Evolutionary conservation across 2,329 filamentous ascomycete genomes (phyloP).

Genomic region (Fusarium palustre): DNA sequence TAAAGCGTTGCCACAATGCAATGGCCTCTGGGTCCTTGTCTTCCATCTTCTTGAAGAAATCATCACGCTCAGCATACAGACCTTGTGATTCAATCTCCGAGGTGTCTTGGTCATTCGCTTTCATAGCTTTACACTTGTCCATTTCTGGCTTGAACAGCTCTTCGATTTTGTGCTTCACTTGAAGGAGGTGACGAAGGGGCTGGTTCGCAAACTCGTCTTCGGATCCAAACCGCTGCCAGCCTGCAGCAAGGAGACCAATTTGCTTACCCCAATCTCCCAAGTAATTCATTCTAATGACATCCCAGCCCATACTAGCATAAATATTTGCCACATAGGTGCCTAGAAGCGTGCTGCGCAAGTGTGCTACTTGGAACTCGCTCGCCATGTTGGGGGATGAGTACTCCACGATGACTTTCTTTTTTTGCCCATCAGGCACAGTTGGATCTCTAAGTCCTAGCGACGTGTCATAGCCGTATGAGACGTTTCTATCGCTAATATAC

Average conservation of each 20-base stretch:
- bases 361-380: slow-evolving; percentile 76
- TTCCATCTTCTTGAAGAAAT: slow-evolving; percentile 70
- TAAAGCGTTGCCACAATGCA: slow-evolving; percentile 65
- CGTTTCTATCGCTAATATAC: slow-evolving; percentile 40
- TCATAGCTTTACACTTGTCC: slow-evolving; percentile 63
- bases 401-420: slow-evolving; percentile 69
- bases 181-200: slow-evolving; percentile 75
- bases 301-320: slow-evolving; percentile 73
- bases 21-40: slow-evolving; percentile 66
- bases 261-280: slow-evolving; percentile 82
- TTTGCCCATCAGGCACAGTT: slow-evolving; percentile 1
- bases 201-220: slow-evolving; percentile 72
- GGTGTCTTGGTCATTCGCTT: slow-evolving; percentile 55
- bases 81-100: slow-evolving; percentile 53
- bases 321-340: slow-evolving; percentile 76
- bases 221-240: slow-evolving; percentile 73
- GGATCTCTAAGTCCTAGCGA: slow-evolving; percentile 35
- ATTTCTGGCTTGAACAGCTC: slow-evolving; percentile 72
- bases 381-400: slow-evolving; percentile 82
- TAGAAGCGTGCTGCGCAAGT: slow-evolving; percentile 77
- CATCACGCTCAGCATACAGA: slow-evolving; percentile 62
- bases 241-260: slow-evolving; percentile 71
- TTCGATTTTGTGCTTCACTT: slow-evolving; percentile 76
- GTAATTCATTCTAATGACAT: slow-evolving; percentile 77
- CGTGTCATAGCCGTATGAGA: slow-evolving; percentile 39